Percentiles rank a stretch among this genome's conserved stretches.
These are phyloP conservation scores for Magnolia kwangsiensis DNA, from an alignment of 164 flowering plant genomes.

Conservation along the genomic window DNA sequence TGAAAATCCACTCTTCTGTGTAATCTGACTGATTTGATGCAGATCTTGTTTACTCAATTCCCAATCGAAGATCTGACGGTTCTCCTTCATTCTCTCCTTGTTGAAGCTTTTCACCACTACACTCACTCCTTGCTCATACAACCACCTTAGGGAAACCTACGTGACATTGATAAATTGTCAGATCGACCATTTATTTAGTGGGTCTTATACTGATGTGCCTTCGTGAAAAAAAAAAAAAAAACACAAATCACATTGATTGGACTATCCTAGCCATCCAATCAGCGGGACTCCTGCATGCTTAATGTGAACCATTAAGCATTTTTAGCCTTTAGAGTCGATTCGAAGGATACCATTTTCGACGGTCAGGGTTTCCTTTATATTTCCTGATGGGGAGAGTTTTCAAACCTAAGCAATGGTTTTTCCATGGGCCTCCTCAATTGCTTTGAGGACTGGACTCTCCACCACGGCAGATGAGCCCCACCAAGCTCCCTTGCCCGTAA, in stretches of 20 bases:
- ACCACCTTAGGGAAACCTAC: constrained; percentile 32
- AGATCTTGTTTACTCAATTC: constrained; percentile 24
- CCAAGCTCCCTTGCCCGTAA: not conserved
- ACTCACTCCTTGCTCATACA: constrained; percentile 28
- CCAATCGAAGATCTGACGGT: constrained; percentile 31
- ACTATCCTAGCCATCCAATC: too few relatives aligned
- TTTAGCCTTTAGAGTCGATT: too few relatives aligned
- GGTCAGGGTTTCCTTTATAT: too few relatives aligned
- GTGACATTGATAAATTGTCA: not conserved
- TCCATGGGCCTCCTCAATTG: constrained; percentile 24
- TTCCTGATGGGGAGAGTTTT: not conserved
- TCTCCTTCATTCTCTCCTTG: constrained; percentile 25
- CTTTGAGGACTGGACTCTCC: constrained; percentile 18
- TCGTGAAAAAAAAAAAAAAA: too few relatives aligned
- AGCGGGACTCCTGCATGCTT: too few relatives aligned
- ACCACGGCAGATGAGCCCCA: constrained; percentile 6
- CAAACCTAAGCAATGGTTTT: constrained; percentile 28
- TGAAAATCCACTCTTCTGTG: constrained; percentile 11
- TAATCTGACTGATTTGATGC: constrained; percentile 17
- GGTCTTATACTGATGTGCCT: too few relatives aligned
- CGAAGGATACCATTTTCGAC: too few relatives aligned
- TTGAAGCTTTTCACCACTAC: constrained; percentile 29
- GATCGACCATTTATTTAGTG: too few relatives aligned
- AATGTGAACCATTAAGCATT: too few relatives aligned
- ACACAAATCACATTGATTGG: too few relatives aligned